Percentiles rank a stretch among this genome's conserved stretches.
phyloP scores from a whole-genome alignment of 2,329 filamentous ascomycete species.

The Emergomyces pasteurianus region DNA sequence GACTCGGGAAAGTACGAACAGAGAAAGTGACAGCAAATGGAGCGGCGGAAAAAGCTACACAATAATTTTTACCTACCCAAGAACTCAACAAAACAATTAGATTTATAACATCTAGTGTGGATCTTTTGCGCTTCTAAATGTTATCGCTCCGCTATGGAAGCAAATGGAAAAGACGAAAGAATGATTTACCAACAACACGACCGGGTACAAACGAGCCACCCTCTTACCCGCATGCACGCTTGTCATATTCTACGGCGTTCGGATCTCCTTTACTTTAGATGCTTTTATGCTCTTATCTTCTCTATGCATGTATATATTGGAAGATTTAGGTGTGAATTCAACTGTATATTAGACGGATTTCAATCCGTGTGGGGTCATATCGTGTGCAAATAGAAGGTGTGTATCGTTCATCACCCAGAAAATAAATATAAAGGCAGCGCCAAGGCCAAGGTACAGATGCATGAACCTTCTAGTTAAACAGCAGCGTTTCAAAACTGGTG shows the following conservation, averaged over 20 bases:
- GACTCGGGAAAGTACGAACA: constrained; percentile 6
- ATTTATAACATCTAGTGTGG: not conserved
- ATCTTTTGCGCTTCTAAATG: not conserved
- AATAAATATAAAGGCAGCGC: not conserved
- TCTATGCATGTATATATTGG: not conserved
- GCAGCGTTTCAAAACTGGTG: not conserved
- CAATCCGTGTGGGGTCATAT: not conserved
- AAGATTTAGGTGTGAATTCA: not conserved
- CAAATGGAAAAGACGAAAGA: not conserved
- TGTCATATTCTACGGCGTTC: not conserved
- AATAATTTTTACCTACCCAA: not conserved
- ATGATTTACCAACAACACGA: not conserved
- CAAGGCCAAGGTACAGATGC: not conserved
- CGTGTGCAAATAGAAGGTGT: not conserved
- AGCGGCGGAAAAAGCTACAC: not conserved
- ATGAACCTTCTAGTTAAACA: not conserved
- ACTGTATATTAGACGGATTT: not conserved
- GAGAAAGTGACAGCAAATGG: not conserved
- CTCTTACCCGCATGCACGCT: not conserved
- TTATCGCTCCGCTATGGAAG: not conserved
- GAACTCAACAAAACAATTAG: not conserved
- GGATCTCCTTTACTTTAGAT: not conserved
- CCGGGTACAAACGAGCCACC: not conserved
- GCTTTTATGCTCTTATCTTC: not conserved
- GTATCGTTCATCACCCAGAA: not conserved